These are phyloP conservation scores for Kalmusia sp. DNA, from an alignment of 2,329 filamentous ascomycete genomes.

Conservation along the genomic window DNA sequence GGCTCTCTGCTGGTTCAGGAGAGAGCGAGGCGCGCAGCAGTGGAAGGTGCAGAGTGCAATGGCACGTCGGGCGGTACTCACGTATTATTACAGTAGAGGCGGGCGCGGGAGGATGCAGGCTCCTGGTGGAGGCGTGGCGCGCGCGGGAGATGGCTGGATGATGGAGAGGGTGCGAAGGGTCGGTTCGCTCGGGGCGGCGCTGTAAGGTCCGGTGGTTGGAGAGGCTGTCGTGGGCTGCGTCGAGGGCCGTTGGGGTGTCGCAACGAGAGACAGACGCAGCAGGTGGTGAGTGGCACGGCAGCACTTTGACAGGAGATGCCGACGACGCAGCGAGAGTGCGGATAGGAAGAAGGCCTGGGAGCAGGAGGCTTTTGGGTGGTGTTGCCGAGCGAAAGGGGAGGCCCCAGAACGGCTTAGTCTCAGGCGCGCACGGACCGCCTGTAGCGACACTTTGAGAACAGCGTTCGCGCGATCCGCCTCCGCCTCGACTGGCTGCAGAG, in stretches of 20 bases:
- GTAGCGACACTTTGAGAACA: too few relatives aligned
- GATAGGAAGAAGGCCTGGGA: conserved; percentile 19
- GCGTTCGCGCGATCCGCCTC: conserved; percentile 4
- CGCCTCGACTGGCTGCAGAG: conserved; percentile 2
- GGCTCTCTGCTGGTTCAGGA: conserved; percentile 14
- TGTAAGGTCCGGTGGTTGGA: conserved; percentile 35
- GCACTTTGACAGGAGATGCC: conserved; percentile 23
- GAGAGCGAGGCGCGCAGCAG: conserved; percentile 7
- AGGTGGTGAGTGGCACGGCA: conserved; percentile 32
- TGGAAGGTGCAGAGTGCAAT: conserved; percentile 12
- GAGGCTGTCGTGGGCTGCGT: conserved; percentile 20
- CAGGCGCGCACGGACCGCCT: not conserved
- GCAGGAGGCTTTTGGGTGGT: conserved; percentile 9
- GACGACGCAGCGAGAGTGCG: conserved; percentile 19
- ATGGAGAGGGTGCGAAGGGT: conserved; percentile 33
- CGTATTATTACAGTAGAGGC: conserved; percentile 33
- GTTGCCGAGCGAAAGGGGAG: conserved; percentile 7
- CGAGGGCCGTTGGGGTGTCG: conserved; percentile 25
- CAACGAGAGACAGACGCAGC: conserved; percentile 32
- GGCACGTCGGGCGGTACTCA: conserved; percentile 28
- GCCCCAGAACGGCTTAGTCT: not conserved
- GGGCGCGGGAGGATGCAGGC: conserved; percentile 8
- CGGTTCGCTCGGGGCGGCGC: conserved; percentile 34
- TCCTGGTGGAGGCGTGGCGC: conserved; percentile 12
- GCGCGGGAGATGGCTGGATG: conserved; percentile 34